Evolutionary conservation across 2,329 filamentous ascomycete species (phyloP).

Genomic region (Sporothrix euskadiensis): DNA sequence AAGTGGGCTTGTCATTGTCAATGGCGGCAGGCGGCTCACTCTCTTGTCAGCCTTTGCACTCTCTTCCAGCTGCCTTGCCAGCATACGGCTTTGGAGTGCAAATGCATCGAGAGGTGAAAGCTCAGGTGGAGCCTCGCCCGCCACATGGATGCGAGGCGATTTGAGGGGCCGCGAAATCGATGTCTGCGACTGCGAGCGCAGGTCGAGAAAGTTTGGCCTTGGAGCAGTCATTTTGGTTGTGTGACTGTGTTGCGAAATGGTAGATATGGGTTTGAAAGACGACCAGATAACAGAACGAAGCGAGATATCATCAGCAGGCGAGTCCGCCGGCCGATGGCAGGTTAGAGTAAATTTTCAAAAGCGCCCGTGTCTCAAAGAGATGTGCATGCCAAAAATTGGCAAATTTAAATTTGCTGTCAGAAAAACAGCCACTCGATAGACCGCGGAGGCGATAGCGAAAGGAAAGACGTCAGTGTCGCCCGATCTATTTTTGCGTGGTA

Average conservation of each 20-base stretch:
- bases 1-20: conserved; percentile 80
- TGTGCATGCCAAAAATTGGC: background rate
- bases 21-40: conserved; percentile 80
- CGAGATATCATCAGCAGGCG: background rate
- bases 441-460: background rate
- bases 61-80: conserved; percentile 85
- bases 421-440: conserved; percentile 2
- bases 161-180: conserved; percentile 59
- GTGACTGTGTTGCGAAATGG: conserved; percentile 29
- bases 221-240: conserved; percentile 49
- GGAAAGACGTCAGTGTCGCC: conserved; percentile 15
- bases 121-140: conserved; percentile 81
- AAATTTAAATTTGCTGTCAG: background rate
- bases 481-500: conserved; percentile 24
- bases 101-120: conserved; percentile 95
- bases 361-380: background rate
- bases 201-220: conserved; percentile 60
- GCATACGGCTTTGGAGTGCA: conserved; percentile 82
- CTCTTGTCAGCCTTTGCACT: conserved; percentile 71
- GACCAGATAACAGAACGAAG: background rate
- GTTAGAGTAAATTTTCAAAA: background rate
- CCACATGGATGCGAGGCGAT: conserved; percentile 75
- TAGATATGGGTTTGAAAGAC: background rate
- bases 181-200: conserved; percentile 58
- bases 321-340: background rate